Evolutionary conservation across 73 alveolate species (phyloP).

Genomic region (Blepharisma stoltei): DNA sequence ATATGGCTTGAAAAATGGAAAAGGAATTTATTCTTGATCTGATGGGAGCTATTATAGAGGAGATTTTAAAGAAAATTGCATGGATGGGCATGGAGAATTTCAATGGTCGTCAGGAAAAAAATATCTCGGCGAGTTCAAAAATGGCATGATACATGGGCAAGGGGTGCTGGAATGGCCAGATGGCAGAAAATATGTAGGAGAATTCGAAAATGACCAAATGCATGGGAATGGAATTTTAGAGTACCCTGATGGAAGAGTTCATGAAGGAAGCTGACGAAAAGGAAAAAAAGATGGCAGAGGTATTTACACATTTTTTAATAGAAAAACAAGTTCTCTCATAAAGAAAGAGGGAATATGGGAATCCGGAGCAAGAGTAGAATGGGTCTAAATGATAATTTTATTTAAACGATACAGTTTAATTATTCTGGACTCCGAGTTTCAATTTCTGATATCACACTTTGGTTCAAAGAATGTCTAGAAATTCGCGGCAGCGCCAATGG

Average conservation of each 20-base stretch:
- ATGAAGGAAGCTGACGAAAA: slow-evolving; percentile 36
- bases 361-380: background rate
- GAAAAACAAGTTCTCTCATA: slow-evolving; percentile 27
- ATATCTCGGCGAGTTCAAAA: slow-evolving; percentile 37
- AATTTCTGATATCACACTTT: too few species aligned
- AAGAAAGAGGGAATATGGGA: slow-evolving; percentile 44
- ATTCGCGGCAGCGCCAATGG: slow-evolving; percentile 19
- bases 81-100: slow-evolving; percentile 81
- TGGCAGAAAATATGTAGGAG: slow-evolving; percentile 41
- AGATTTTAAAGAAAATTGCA: slow-evolving; percentile 67
- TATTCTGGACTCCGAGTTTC: too few species aligned
- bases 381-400: too few species aligned
- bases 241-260: background rate
- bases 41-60: slow-evolving; percentile 81
- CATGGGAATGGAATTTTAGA: slow-evolving; percentile 12
- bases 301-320: slow-evolving; percentile 30
- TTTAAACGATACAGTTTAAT: too few species aligned
- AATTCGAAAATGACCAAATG: background rate
- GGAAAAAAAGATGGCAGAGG: slow-evolving; percentile 47
- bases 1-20: slow-evolving; percentile 46
- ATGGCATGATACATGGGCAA: slow-evolving; percentile 36
- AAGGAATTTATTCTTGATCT: slow-evolving; percentile 66
- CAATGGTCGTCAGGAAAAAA: slow-evolving; percentile 33
- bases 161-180: slow-evolving; percentile 57
- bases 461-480: too few species aligned